Conservation (phyloP, 768 basidiomycete genomes). For the Mycena maculata region DNA sequence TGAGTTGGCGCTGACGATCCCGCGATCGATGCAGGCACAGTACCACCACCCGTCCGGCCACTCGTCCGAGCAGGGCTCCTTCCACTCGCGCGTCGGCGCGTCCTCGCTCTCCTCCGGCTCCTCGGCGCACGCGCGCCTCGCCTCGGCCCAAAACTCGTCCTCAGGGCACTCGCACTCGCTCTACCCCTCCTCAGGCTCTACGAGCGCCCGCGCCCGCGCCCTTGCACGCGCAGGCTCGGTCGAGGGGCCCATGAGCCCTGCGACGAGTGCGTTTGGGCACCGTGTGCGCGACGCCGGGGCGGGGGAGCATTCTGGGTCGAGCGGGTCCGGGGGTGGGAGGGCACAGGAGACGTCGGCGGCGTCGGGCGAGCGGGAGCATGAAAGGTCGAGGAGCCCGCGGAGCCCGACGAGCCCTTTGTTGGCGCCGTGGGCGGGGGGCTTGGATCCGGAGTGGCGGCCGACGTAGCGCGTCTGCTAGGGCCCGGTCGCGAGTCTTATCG, state of each 20-base stretch:
- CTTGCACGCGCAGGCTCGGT: constrained; percentile 22
- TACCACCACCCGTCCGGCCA: constrained; percentile 13
- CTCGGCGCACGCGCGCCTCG: background rate
- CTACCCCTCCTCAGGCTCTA: background rate
- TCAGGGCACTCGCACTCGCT: constrained; percentile 14
- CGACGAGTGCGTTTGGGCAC: constrained; percentile 30
- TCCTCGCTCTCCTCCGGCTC: constrained; percentile 26
- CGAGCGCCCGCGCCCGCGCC: constrained; percentile 17
- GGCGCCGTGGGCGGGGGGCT: constrained; percentile 32
- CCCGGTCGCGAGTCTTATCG: no score
- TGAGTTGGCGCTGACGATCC: background rate
- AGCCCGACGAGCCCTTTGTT: constrained; percentile 26
- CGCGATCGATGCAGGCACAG: constrained; percentile 18
- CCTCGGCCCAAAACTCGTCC: constrained; percentile 21
- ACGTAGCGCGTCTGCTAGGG: constrained; percentile 16
- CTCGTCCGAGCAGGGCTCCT: constrained; percentile 33
- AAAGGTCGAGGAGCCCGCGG: no score
- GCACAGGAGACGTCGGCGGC: constrained; percentile 18
- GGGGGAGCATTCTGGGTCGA: constrained; percentile 25
- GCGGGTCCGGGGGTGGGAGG: constrained; percentile 15
- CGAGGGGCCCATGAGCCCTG: constrained; percentile 32
- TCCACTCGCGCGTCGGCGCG: constrained; percentile 26
- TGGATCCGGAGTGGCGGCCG: constrained; percentile 33
- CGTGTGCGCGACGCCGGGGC: constrained; percentile 1
- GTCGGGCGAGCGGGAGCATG: background rate